Evolutionary conservation across 768 basidiomycete species (phyloP).

Genomic region (Pleurotus salmoneostramineus): DNA sequence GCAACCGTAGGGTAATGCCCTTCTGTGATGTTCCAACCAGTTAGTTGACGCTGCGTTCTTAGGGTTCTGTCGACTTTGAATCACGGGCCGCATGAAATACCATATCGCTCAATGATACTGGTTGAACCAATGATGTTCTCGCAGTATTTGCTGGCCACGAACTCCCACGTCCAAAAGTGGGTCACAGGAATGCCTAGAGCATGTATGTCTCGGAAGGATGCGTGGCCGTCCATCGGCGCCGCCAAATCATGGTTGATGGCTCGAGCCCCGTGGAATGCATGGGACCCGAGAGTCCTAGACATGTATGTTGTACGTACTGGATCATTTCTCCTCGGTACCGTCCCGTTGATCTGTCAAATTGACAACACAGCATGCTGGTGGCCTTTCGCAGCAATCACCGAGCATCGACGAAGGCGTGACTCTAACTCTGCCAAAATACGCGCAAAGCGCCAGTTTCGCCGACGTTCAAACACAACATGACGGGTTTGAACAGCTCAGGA

Average conservation of each 20-base stretch:
- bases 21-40: background rate
- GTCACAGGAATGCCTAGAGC: constrained; percentile 18
- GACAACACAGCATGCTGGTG: constrained; percentile 24
- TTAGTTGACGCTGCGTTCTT: background rate
- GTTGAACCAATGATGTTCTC: constrained; percentile 42
- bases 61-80: constrained; percentile 40
- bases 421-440: constrained; percentile 26
- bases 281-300: constrained; percentile 46
- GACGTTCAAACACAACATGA: constrained; percentile 3
- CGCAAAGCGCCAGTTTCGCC: background rate
- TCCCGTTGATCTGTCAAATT: too few species aligned
- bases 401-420: constrained; percentile 42
- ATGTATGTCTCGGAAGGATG: constrained; percentile 31
- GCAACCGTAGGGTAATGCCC: constrained; percentile 36
- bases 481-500: background rate
- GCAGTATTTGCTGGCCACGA: background rate
- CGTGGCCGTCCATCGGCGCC: constrained; percentile 47
- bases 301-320: constrained; percentile 30
- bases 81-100: constrained; percentile 21
- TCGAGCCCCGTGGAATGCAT: constrained; percentile 36
- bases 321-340: background rate
- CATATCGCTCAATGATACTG: constrained; percentile 35
- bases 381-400: constrained; percentile 33
- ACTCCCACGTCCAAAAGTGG: constrained; percentile 19
- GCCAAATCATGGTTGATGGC: constrained; percentile 35